These are phyloP conservation scores for Lotmaria passim DNA, from an alignment of 208 protist species.

Conservation along the genomic window DNA sequence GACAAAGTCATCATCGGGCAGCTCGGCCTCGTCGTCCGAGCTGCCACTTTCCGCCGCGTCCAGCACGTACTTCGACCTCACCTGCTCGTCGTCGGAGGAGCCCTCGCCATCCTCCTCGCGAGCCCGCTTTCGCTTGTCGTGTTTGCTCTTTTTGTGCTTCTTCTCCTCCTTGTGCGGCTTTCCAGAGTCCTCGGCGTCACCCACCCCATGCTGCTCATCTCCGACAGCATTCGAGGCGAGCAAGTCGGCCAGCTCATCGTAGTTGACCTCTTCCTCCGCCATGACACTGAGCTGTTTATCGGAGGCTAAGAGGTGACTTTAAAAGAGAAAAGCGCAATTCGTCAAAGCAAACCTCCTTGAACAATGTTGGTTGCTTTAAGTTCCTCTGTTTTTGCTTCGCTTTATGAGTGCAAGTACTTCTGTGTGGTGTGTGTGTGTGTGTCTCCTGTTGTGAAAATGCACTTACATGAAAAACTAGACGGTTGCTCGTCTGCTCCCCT, in stretches of 20 bases:
- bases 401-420: too few species aligned
- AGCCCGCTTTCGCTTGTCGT: slow-evolving; percentile 23
- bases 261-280: slow-evolving; percentile 67
- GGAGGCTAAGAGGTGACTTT: too few species aligned
- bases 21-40: slow-evolving; percentile 32
- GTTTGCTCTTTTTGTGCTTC: slow-evolving; percentile 41
- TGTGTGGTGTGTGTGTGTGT: not conserved
- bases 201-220: slow-evolving; percentile 12
- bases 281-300: slow-evolving; percentile 38
- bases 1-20: slow-evolving; percentile 49
- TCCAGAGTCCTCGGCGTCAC: slow-evolving; percentile 5
- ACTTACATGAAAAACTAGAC: not conserved
- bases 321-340: not conserved
- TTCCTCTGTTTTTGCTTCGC: too few species aligned
- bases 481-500: slow-evolving; percentile 11
- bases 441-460: not conserved
- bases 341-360: not conserved
- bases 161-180: slow-evolving; percentile 28
- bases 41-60: slow-evolving; percentile 48
- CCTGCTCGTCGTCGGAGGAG: slow-evolving; percentile 26
- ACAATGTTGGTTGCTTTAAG: too few species aligned
- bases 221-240: slow-evolving; percentile 30
- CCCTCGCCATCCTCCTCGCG: slow-evolving; percentile 28
- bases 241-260: slow-evolving; percentile 75
- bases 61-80: slow-evolving; percentile 36